Evolutionary conservation across 805 yeast species (phyloP).

Genomic region (Blastobotrys terrestris): DNA sequence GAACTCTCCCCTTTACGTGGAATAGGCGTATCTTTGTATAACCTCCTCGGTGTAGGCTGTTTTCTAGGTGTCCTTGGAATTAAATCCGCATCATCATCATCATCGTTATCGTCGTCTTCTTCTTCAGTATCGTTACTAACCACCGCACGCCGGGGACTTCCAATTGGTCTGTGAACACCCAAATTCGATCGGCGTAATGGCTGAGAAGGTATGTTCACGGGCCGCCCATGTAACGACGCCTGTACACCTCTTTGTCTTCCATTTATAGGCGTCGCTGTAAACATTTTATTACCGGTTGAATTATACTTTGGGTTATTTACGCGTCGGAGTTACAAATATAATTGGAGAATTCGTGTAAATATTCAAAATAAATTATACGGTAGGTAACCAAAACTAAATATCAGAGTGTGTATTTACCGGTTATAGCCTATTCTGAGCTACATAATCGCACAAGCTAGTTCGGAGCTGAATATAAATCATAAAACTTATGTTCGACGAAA

Average conservation of each 20-base stretch:
- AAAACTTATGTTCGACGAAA: background rate
- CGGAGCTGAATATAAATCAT: no score
- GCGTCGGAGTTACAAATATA: background rate
- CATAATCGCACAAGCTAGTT: no score
- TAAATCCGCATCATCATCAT: conserved; percentile 10
- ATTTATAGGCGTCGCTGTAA: conserved; percentile 3
- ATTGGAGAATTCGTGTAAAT: no score
- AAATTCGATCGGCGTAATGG: background rate
- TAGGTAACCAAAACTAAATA: background rate
- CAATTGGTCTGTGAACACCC: background rate
- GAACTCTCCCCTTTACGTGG: background rate
- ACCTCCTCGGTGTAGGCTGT: background rate
- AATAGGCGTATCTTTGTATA: background rate
- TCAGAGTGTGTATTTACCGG: no score
- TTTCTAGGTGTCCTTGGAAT: background rate
- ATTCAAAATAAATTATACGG: no score
- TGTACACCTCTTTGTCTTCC: conserved; percentile 2
- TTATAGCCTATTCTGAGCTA: no score
- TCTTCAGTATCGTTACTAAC: conserved; percentile 4
- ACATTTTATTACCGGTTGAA: background rate
- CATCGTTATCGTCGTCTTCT: conserved; percentile 2
- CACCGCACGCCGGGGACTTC: background rate
- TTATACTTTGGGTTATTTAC: background rate
- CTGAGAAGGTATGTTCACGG: conserved; percentile 2
- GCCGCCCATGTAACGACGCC: background rate